Evolutionary conservation across 305 asterid species (phyloP).

Genomic region (Fraxinus paxiana): DNA sequence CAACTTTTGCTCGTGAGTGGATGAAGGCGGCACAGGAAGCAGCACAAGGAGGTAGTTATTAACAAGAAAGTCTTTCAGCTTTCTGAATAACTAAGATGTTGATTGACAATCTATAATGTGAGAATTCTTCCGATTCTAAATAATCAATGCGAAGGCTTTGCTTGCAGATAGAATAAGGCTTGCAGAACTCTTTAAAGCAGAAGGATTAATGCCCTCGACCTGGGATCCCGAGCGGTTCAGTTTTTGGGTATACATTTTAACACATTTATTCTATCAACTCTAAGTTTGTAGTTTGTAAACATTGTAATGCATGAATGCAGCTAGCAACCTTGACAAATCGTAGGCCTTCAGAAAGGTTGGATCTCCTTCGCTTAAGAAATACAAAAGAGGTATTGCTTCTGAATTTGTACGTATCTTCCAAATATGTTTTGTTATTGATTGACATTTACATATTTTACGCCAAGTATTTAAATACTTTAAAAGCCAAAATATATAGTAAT

Average conservation of each 20-base stretch:
- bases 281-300: conserved; percentile 8
- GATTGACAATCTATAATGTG: neutral
- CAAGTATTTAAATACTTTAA: neutral
- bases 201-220: conserved; percentile 77
- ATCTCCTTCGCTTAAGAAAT: conserved; percentile 72
- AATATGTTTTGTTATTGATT: neutral
- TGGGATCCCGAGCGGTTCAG: conserved; percentile 84
- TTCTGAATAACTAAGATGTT: neutral
- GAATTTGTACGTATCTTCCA: neutral
- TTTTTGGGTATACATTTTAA: conserved; percentile 70
- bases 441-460: neutral
- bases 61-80: neutral
- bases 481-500: neutral
- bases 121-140: conserved; percentile 12
- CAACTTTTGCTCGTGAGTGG: conserved; percentile 69
- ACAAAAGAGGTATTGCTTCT: conserved; percentile 60
- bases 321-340: conserved; percentile 67
- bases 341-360: conserved; percentile 80
- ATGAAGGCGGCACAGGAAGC: conserved; percentile 71
- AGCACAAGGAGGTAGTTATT: conserved; percentile 64
- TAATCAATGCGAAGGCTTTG: conserved; percentile 13
- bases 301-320: conserved; percentile 43
- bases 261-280: conserved; percentile 6
- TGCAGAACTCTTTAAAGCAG: conserved; percentile 76
- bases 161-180: conserved; percentile 68